Evolutionary conservation across 2,329 filamentous ascomycete genomes (phyloP).

Genomic region (Colletotrichum endophyticum): DNA sequence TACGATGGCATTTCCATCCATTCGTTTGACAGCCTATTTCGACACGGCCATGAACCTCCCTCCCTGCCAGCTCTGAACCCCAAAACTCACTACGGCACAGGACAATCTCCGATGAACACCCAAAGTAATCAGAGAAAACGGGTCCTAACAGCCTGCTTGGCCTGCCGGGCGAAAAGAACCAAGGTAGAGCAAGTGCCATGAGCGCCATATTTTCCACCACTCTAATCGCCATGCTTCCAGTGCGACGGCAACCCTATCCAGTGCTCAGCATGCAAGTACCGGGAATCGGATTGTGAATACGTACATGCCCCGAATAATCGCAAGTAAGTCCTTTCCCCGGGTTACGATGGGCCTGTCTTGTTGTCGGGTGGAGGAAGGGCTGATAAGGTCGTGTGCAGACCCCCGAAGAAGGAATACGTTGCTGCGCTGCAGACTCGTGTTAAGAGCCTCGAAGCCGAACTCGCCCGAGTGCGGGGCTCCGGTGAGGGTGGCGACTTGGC

Average conservation of each 20-base stretch:
- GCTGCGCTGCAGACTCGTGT: not conserved
- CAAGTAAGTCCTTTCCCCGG: not conserved
- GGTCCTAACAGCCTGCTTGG: not conserved
- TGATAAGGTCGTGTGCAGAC: not conserved
- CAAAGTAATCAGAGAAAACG: not conserved
- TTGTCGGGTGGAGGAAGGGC: not conserved
- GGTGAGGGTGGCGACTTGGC: not conserved
- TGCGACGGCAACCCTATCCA: not conserved
- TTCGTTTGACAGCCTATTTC: not conserved
- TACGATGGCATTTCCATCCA: not conserved
- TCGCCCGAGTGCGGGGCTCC: not conserved
- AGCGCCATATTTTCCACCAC: fast-evolving
- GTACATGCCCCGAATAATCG: not conserved
- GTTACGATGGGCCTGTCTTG: fast-evolving
- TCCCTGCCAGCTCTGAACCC: fast-evolving
- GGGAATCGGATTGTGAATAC: not conserved
- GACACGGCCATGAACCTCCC: not conserved
- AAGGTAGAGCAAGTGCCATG: not conserved
- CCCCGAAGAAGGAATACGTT: not conserved
- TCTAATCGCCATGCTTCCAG: not conserved
- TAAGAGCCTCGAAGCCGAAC: not conserved
- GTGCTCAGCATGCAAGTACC: not conserved
- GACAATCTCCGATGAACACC: not conserved
- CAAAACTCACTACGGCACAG: fast-evolving
- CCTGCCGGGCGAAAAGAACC: not conserved